Base-by-base conservation (phyloP, 257 asterid genomes). In the Asclepias syriaca region DNA sequence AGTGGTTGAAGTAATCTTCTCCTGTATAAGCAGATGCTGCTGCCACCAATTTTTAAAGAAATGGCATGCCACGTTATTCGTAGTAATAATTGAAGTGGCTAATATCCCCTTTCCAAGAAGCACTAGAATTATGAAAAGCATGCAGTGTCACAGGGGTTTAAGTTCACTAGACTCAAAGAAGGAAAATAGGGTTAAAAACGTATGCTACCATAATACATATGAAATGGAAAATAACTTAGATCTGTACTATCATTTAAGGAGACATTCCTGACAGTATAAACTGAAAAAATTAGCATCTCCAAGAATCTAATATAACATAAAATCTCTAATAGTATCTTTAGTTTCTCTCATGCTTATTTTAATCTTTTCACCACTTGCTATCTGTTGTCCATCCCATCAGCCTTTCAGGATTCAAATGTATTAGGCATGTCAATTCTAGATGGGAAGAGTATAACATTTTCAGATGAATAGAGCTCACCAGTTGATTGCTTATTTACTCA, bases 11-110 rank as follows among this genome's bases (percentile, higher is more conserved):
- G 22, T 61, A 32, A 10, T 18, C 29, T 55, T 27, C 61, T 21
- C 29, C 27, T 2, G 61, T 55, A 55, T 55, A 8, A 55, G 61
- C 29, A 55, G 22, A 55, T 6, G 8, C 43, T 12, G 5, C 1
- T 7, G 1, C 18, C 56, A 7, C 29, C 60, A 63, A 16, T 39
- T 49, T 39, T 48, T 49, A 61, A 72, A 46, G 63, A 48, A 22
- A 61, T 32, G 40, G 21, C 76, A 72, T 22, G 18, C 71, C 40
- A 54, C 27, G 43, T 54, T 54, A 40, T 65, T 65, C 66, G 32
- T 6, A 3, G 37, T 40, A 65, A 45, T 39, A 22, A 73, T 27
- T 56, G 53, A 70, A 39, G 48, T 24, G 39, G 64, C 45, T 57
- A n/a, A 21, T 32, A 60, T 43, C 55, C 39, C 39, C 21, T 73